These are phyloP conservation scores for Paecilomyces sp. DNA, from an alignment of 2,329 filamentous ascomycete species.

Conservation along the genomic window DNA sequence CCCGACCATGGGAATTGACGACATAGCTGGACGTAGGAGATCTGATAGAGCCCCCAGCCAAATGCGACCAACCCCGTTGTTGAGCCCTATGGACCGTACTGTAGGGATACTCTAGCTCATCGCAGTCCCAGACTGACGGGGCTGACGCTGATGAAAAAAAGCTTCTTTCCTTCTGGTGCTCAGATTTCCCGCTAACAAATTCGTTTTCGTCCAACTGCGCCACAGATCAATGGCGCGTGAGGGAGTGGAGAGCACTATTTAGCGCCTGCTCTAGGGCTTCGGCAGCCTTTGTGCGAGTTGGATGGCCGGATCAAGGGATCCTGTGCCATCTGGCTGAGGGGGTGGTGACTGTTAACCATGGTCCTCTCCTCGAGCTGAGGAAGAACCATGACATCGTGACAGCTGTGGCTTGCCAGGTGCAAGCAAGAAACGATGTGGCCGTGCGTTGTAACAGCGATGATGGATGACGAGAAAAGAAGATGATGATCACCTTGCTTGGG, in stretches of 20 bases:
- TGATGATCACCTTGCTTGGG: neutral
- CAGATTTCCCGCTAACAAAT: neutral
- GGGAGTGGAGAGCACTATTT: neutral
- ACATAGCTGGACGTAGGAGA: neutral
- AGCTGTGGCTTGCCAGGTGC: neutral
- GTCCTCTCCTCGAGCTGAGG: neutral
- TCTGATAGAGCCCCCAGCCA: neutral
- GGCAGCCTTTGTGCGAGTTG: neutral
- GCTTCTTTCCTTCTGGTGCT: neutral
- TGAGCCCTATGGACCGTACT: neutral
- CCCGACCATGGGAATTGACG: neutral
- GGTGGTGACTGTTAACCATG: neutral
- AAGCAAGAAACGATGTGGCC: neutral
- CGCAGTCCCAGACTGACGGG: neutral
- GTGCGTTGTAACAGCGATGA: neutral
- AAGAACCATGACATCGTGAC: neutral
- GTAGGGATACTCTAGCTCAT: neutral
- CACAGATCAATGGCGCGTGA: neutral
- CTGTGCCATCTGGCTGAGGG: neutral
- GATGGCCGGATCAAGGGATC: neutral
- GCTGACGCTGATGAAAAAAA: neutral
- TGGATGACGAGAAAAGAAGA: neutral
- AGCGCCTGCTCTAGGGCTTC: neutral
- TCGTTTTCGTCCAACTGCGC: neutral
- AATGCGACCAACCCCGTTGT: neutral